Base-by-base conservation (phyloP, 2,329 filamentous ascomycete species). In the Raffaelea ambrosiae region DNA sequence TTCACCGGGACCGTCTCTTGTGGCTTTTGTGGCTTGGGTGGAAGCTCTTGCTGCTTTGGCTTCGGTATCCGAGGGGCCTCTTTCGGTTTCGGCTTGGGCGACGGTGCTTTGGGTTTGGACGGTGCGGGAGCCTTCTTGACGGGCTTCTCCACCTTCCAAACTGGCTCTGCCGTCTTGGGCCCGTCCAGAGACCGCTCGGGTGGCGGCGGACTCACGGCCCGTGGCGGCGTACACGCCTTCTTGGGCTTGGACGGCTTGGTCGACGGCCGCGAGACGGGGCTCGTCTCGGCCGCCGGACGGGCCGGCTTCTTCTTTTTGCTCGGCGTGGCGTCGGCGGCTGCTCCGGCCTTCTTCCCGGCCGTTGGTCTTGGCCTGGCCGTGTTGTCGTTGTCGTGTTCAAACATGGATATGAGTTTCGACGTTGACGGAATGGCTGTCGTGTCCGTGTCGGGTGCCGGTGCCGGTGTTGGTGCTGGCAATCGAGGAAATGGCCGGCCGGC, bases 361-460 rank as follows among this genome's bases (percentile, higher is more conserved):
- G n/a, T 43, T 21, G 16, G 50, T 53, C 47, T 58, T 67, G 35
- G 35, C 58, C 68, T 69, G 5, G 62, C 62, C 40, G 66, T 62
- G n/a, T 54, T 55, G 16, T 53, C 44, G 14, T 36, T 5, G 39
- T 66, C 71, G 53, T 72, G 68, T 63, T 89, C 84, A 54, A 88
- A 88, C 66, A 86, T 72, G 36, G 76, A 76, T 47, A 88, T 82
- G 19, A 88, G 68, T 4, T 80, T 76, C 3, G 71, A 78, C 0
- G 83, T 83, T 0, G 83, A 73, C 21, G 76, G 68, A 44, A 85
- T 81, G 5, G 79, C 68, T 1, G 70, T 73, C 10, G 76, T 75
- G 58, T 86, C 78, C 35, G 48, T 35, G 3, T 40, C 26, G 58
- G 19, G 52, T 48, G 5, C 31, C 29, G 26, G 29, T 43, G 43